Evolutionary conservation across 768 basidiomycete species (phyloP), one percentile per base, ranked within the genome.

Genomic region (Jaapia argillacea): DNA sequence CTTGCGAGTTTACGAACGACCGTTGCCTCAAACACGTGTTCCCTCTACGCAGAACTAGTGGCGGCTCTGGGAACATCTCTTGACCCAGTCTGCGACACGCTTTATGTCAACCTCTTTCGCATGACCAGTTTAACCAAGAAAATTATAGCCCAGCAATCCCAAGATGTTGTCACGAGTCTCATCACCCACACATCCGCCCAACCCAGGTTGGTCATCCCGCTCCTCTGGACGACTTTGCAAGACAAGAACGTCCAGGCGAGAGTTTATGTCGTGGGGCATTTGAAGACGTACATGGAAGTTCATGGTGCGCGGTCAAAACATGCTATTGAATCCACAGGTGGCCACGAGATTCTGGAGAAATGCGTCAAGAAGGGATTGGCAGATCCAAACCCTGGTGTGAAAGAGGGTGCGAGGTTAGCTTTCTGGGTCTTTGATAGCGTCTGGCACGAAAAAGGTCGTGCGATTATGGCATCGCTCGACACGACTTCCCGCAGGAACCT

Each of bases 51-150:
- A 35, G 91, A 96, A 50, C 69, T 98, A 28, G 77, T 81, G 25
- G 50, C 63, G 24, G 66, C 77, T 13, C 74, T 98, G 24, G 79
- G 79, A 36, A 53, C 74, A 6, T 60, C 70, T 13, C 65, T 97
- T 37, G 93, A 98, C 57, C 81, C 80, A 0, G 77, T 85, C 54
- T 82, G 81, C 55, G 96, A 98, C 40, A 59, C 69, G 2, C 55
- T 96, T 3, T 68, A 90, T 46, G 72, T 74, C n/a, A 75, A 83
- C 54, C 72, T 93, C 10, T 68, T 93, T 33, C 81, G 79, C 48
- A 85, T 98, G 86, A 79, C 86, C 23, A 81, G 79, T 5, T 80
- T 87, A 43, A 97, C 93, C 24, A 99, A 99, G 64, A 94, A 93
- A 59, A 80, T 97, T 39, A 75, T 79, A 20, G 89, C 85, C 3